phyloP scores from a whole-genome alignment of 75 land plant species.

The Selaginella moellendorffii region DNA sequence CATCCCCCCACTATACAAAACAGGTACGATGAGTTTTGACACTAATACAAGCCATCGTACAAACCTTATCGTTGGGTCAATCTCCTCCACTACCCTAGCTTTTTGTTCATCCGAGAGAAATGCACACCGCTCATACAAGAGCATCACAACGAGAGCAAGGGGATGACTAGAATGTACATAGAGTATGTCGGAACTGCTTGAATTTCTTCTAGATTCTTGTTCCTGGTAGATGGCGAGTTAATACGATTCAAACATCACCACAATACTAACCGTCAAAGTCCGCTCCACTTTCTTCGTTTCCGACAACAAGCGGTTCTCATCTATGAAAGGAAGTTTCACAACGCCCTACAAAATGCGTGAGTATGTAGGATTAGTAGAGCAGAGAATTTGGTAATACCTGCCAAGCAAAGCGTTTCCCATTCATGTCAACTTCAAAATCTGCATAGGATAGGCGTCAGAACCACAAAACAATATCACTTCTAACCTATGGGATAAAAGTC shows the following conservation, averaged over 20 bases:
- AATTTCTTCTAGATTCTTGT: slow-evolving; percentile 62
- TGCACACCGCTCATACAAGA: slow-evolving; percentile 39
- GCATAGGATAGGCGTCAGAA: too few species aligned
- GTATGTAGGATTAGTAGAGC: not conserved
- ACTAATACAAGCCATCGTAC: not conserved
- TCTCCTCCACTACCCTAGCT: slow-evolving; percentile 31
- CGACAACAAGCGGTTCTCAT: slow-evolving; percentile 60
- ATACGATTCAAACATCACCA: not conserved
- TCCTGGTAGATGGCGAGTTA: too few species aligned
- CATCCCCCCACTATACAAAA: slow-evolving; percentile 67
- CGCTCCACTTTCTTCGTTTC: slow-evolving; percentile 60
- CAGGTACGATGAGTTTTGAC: too few species aligned
- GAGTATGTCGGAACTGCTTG: slow-evolving; percentile 45
- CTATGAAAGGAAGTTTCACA: slow-evolving; percentile 87
- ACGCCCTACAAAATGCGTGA: slow-evolving; percentile 38
- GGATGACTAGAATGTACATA: slow-evolving; percentile 45
- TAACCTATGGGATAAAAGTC: slow-evolving; percentile 93
- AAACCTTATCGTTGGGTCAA: slow-evolving; percentile 71
- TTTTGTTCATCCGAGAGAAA: slow-evolving; percentile 34
- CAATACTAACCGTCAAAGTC: slow-evolving; percentile 52
- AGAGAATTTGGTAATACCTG: slow-evolving; percentile 38
- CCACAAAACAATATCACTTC: not conserved
- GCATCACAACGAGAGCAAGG: slow-evolving; percentile 43
- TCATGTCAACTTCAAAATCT: slow-evolving; percentile 98
- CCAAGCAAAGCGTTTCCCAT: slow-evolving; percentile 89